phyloP scores from a whole-genome alignment of 176 grass and related monocot species.

The Tillandsia leiboldiana region DNA sequence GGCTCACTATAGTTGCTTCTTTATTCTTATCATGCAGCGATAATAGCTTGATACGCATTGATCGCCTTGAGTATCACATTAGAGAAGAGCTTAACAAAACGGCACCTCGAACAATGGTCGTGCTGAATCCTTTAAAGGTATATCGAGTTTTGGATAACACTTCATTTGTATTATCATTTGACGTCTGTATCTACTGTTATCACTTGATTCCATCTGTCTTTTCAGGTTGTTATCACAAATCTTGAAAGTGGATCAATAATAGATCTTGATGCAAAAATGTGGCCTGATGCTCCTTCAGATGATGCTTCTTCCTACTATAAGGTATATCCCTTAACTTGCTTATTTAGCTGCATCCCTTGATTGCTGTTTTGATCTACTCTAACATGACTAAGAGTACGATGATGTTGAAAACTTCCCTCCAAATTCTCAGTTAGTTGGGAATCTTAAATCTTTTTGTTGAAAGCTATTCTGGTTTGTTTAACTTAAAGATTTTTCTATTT shows the following conservation, averaged over 20 bases:
- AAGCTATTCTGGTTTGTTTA: background rate
- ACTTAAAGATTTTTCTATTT: too few species aligned
- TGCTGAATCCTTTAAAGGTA: too few species aligned
- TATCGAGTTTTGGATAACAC: too few species aligned
- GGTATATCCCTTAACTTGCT: conserved; percentile 13
- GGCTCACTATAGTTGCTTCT: background rate
- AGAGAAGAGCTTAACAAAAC: conserved; percentile 96
- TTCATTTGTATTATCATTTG: too few species aligned
- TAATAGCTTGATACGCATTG: conserved; percentile 83
- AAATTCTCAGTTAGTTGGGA: background rate
- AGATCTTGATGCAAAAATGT: conserved; percentile 90
- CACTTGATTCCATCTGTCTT: too few species aligned
- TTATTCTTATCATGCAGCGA: conserved; percentile 58
- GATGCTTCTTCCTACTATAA: conserved; percentile 77
- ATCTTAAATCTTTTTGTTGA: background rate
- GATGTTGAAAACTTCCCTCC: background rate
- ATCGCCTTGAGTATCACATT: conserved; percentile 91
- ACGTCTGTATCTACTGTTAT: too few species aligned
- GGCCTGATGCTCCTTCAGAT: conserved; percentile 92
- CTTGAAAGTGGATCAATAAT: too few species aligned
- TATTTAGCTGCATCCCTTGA: background rate
- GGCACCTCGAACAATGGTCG: conserved; percentile 43
- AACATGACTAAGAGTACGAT: background rate
- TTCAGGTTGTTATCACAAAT: too few species aligned
- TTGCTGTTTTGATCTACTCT: background rate